Base-by-base conservation (phyloP, 257 asterid genomes). In the Jaltomata sinuosa region DNA sequence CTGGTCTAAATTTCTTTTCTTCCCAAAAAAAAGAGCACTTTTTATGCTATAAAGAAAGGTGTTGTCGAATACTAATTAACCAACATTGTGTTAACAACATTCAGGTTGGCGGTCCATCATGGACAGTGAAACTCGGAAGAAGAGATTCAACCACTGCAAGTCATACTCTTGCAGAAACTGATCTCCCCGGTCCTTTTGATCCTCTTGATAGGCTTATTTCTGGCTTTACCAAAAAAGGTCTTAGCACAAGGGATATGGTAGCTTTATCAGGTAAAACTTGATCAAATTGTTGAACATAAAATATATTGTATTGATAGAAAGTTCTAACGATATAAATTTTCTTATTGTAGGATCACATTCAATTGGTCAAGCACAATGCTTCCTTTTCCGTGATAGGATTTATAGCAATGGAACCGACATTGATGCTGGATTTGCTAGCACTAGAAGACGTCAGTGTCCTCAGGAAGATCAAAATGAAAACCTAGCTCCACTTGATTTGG, bases 321-420 rank as follows among this genome's bases (percentile, higher is more conserved):
- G 29, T 55, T 55, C 27, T 21, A 52, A 52, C n/a, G 7, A 15
- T 16, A 0, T 52, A 52, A n/a, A 52, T 14, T 16, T 52, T 52
- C 8, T 16, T 1, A 52, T 52, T 52, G 8, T 5, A 52, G 57
- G 57, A 14, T 1, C 57, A 52, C 57, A 55, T 19, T 19, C 64
- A 55, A 55, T 55, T 0, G 64, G 64, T 2, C 64, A 55, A 21
- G 64, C 64, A 55, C 64, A 55, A 8, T 55, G 64, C 3, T 55
- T 83, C 72, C 27, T 85, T 25, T 91, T 89, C 86, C 90, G 92
- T 0, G 42, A 11, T 0, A 85, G 93, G 34, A 88, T 89, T 31
- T 88, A 91, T 85, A 76, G 90, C 88, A 88, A 91, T 9, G 89
- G 85, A 5, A 80, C 93, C 0, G 89, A 87, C 72, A 87, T 89